Percentiles rank a stretch among this genome's conserved stretches.
Conservation (phyloP, 2,329 filamentous ascomycete genomes). For the Colletotrichum godetiae region DNA sequence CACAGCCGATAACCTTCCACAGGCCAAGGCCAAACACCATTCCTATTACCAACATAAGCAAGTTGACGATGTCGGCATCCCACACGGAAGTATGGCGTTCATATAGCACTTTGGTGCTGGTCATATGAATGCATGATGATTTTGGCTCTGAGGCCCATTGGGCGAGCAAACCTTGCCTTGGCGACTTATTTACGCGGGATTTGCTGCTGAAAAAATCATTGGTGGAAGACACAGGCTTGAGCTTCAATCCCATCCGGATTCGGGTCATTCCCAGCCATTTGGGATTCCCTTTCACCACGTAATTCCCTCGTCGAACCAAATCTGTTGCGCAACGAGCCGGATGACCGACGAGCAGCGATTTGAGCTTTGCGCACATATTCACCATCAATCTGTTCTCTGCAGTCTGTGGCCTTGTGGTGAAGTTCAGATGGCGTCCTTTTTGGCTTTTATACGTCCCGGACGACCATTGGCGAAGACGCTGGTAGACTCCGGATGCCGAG, state of each 20-base stretch:
- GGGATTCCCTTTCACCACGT: not conserved
- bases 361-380: not conserved
- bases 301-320: not conserved
- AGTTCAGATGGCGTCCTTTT: constrained; percentile 27
- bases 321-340: constrained; percentile 1
- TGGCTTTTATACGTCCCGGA: not conserved
- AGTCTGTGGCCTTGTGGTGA: constrained; percentile 1
- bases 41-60: not conserved
- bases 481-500: constrained; percentile 26
- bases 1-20: not conserved
- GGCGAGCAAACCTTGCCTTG: constrained; percentile 10
- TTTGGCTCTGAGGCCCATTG: not conserved
- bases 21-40: not conserved
- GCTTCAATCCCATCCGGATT: constrained; percentile 7
- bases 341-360: not conserved
- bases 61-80: not conserved
- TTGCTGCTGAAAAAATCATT: not conserved
- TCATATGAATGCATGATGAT: not conserved
- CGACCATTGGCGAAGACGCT: not conserved
- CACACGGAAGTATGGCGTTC: not conserved
- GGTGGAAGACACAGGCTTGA: not conserved
- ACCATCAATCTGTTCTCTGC: not conserved
- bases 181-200: constrained; percentile 9
- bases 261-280: not conserved
- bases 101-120: not conserved